Conservation (phyloP, 2,329 filamentous ascomycete genomes). For the Pestalotiopsis sp. region DNA sequence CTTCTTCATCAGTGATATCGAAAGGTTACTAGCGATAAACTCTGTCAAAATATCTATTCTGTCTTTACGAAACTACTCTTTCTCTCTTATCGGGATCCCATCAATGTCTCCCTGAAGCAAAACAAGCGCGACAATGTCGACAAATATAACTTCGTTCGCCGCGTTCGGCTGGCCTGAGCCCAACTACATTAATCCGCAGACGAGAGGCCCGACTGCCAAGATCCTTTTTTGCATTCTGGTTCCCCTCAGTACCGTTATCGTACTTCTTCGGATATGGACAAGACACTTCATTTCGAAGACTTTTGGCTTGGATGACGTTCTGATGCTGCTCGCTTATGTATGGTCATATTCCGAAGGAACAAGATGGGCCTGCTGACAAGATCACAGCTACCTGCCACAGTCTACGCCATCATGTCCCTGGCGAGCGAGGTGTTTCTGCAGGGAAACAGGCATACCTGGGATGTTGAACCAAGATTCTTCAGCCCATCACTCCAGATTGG, state of each 20-base stretch:
- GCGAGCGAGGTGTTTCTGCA: constrained; percentile 28
- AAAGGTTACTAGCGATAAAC: neutral
- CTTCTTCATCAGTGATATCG: neutral
- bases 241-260: constrained; percentile 24
- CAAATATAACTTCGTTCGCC: constrained; percentile 20
- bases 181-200: constrained; percentile 31
- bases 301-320: constrained; percentile 35
- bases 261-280: constrained; percentile 33
- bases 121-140: constrained; percentile 20
- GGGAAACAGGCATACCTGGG: constrained; percentile 38
- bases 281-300: constrained; percentile 31
- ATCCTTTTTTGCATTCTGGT: constrained; percentile 28
- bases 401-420: constrained; percentile 33
- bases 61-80: neutral
- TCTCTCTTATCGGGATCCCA: neutral
- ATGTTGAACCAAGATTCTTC: constrained; percentile 27
- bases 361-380: neutral
- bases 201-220: constrained; percentile 27
- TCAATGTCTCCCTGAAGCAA: neutral
- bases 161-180: constrained; percentile 30
- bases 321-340: constrained; percentile 40
- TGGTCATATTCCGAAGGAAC: constrained; percentile 7
- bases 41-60: too few relatives aligned
- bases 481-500: constrained; percentile 27
- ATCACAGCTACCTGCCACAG: constrained; percentile 30